Percentiles rank a stretch among this genome's conserved stretches.
phyloP scores from a whole-genome alignment of 805 yeast species.

The Zygotorulaspora sp. region DNA sequence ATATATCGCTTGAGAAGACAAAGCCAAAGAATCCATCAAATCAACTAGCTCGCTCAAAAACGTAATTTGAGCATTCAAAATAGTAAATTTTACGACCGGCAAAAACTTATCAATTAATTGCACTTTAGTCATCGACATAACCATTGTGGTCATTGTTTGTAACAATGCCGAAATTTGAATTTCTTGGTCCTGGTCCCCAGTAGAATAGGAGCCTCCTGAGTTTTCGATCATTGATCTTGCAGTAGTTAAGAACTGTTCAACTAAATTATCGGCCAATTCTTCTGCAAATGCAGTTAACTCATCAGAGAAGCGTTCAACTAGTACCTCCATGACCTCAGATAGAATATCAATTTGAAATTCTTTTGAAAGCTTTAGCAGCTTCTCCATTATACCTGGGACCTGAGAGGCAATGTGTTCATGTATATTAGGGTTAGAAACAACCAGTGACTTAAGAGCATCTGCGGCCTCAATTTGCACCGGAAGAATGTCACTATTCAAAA shows the following conservation, averaged over 20 bases:
- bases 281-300: slow-evolving; percentile 86
- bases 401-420: slow-evolving; percentile 63
- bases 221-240: slow-evolving; percentile 56
- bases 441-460: slow-evolving; percentile 75
- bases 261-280: slow-evolving; percentile 56
- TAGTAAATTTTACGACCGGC: slow-evolving; percentile 56
- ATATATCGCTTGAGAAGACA: slow-evolving; percentile 45
- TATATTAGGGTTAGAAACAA: slow-evolving; percentile 59
- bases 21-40: slow-evolving; percentile 51
- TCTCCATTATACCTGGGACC: slow-evolving; percentile 79
- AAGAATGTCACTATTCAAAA: slow-evolving; percentile 43
- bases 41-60: slow-evolving; percentile 62
- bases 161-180: slow-evolving; percentile 63
- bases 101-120: slow-evolving; percentile 50
- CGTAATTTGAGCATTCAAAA: slow-evolving; percentile 54
- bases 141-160: slow-evolving; percentile 69
- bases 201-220: slow-evolving; percentile 28
- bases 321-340: slow-evolving; percentile 89
- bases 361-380: slow-evolving; percentile 67
- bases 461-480: slow-evolving; percentile 87
- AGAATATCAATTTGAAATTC: slow-evolving; percentile 81
- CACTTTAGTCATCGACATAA: slow-evolving; percentile 58
- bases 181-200: slow-evolving; percentile 55
- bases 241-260: slow-evolving; percentile 54
- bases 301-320: slow-evolving; percentile 81